Base-by-base conservation (phyloP, 2,329 filamentous ascomycete genomes). In the Scleromitrula shiraiana region DNA sequence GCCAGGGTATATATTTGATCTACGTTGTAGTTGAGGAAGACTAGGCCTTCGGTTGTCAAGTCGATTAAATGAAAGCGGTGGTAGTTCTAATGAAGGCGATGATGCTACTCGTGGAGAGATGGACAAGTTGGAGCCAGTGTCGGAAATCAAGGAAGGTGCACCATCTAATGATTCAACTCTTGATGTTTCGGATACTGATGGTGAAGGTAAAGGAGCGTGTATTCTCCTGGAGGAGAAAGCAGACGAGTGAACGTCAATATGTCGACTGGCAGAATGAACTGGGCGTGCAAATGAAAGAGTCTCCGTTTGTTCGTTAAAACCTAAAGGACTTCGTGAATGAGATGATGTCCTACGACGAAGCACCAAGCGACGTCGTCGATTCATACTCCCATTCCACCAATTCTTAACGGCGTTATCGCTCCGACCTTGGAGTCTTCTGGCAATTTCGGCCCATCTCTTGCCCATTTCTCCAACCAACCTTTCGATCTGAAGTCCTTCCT, bases 401-500 rank as follows among this genome's bases (percentile, higher is more conserved):
- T 96, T 96, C 78, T 96, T 96, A 54, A 96, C 88, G 23, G 88
- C 85, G 62, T 96, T 96, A 71, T 96, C 90, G 66, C 89, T 95
- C 62, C 90, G 83, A 55, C 88, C 88, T 46, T 83, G 77, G 17
- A 96, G 75, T 38, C 80, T 75, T 56, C 90, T 78, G 37, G 90
- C 88, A 62, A 96, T 96, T 64, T 96, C 88, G 2, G 90, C 90
- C 90, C 90, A 96, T 49, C 85, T 80, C 71, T 89, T 91, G 53
- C 89, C 89, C 70, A 88, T 81, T 59, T 85, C 77, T 9, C 69
- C 67, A 14, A 96, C 90, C 65, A 93, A 76, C 50, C 76, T 73
- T 68, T 91, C 83, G 61, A 97, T 95, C 59, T 80, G 62, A 32
- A 75, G 66, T 2, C 84, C 83, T 66, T 91, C 86, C 29, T 84